Percentiles rank a stretch among this genome's conserved stretches.
These are phyloP conservation scores for Leishmania martiniquensis DNA, from an alignment of 208 protist genomes.

Conservation along the genomic window DNA sequence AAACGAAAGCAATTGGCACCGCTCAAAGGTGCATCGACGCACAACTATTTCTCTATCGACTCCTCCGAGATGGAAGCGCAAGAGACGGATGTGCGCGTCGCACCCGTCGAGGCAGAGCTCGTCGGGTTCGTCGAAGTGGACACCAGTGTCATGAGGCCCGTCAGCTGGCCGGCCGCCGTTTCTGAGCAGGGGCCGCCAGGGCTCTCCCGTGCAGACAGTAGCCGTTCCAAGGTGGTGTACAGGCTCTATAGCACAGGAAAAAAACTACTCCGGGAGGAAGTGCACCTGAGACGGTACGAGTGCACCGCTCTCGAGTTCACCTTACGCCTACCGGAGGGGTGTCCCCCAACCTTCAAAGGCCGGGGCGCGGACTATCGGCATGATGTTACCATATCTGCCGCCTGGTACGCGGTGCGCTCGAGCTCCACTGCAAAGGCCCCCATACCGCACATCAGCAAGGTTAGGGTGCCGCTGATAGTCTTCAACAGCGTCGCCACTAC, in stretches of 20 bases:
- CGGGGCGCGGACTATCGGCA: slow-evolving; percentile 28
- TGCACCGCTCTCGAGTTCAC: slow-evolving; percentile 30
- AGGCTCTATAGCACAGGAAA: slow-evolving; percentile 22
- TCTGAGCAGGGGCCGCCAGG: background rate
- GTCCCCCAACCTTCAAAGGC: slow-evolving; percentile 52
- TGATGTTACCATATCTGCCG: slow-evolving; percentile 22
- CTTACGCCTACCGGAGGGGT: slow-evolving; percentile 55
- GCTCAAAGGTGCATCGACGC: slow-evolving; percentile 3
- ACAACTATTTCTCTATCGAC: slow-evolving; percentile 52
- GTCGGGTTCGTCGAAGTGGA: slow-evolving; percentile 34
- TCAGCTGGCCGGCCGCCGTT: slow-evolving; percentile 18
- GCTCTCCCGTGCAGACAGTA: background rate
- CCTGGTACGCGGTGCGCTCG: slow-evolving; percentile 18
- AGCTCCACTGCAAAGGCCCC: background rate
- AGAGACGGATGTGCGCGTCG: slow-evolving; percentile 39
- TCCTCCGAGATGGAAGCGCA: slow-evolving; percentile 10
- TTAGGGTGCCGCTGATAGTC: slow-evolving; percentile 21
- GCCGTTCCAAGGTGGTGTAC: slow-evolving; percentile 8
- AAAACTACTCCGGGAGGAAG: slow-evolving; percentile 14
- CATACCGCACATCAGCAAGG: slow-evolving; percentile 8
- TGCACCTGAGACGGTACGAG: slow-evolving; percentile 24
- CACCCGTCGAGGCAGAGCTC: slow-evolving; percentile 32
- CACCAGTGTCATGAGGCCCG: slow-evolving; percentile 35
- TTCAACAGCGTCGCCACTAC: slow-evolving; percentile 31
- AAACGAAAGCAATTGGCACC: slow-evolving; percentile 20